Conservation (phyloP, 1,139 yeast species). For the Candida sanyaensis region DNA sequence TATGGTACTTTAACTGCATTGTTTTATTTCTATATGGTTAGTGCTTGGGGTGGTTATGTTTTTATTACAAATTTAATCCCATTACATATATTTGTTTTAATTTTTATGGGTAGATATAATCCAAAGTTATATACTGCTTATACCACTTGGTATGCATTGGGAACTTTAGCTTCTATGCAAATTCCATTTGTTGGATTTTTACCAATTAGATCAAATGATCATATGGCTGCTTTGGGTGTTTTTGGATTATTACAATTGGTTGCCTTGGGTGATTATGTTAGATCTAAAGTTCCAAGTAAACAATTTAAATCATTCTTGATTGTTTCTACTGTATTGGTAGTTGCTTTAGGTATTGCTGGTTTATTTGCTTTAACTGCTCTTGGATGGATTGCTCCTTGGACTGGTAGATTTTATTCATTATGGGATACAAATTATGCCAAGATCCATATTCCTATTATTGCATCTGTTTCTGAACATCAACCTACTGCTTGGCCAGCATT, state of each 20-base stretch:
- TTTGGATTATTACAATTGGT: constrained; percentile 93
- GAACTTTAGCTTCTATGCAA: constrained; percentile 98
- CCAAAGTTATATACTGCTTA: constrained; percentile 85
- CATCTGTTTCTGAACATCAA: constrained; percentile 98
- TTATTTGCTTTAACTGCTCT: constrained; percentile 80
- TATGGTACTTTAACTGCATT: constrained; percentile 85
- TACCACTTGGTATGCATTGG: constrained; percentile 95
- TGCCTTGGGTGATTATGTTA: constrained; percentile 82
- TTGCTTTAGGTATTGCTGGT: constrained; percentile 66
- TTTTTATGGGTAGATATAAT: constrained; percentile 93
- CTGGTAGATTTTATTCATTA: constrained; percentile 96
- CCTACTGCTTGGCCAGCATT: constrained; percentile 99
- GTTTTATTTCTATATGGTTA: constrained; percentile 96
- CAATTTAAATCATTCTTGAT: constrained; percentile 76
- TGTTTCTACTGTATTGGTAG: constrained; percentile 57
- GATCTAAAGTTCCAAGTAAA: constrained; percentile 67
- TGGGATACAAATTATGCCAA: constrained; percentile 99
- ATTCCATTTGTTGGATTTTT: constrained; percentile 97
- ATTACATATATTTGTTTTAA: constrained; percentile 85
- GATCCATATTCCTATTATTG: constrained; percentile 97
- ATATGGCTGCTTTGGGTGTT: constrained; percentile 97
- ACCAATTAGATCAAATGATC: constrained; percentile 96
- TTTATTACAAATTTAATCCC: constrained; percentile 98
- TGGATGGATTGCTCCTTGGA: constrained; percentile 99
- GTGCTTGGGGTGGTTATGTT: constrained; percentile 99